These are phyloP conservation scores for Aspergillus sp. DNA, from an alignment of 2,329 filamentous ascomycete species.

Conservation along the genomic window DNA sequence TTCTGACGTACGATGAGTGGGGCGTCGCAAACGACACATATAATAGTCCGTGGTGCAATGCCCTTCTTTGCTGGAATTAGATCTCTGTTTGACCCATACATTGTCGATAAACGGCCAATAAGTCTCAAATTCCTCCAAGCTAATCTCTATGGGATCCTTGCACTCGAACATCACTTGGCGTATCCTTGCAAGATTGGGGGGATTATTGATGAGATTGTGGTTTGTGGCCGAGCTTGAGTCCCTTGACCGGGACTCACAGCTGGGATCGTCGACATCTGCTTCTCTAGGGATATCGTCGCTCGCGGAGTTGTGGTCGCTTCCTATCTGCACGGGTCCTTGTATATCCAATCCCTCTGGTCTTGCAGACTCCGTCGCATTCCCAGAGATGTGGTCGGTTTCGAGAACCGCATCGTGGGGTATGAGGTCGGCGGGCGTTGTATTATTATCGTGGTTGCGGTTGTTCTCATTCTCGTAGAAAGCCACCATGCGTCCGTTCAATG, in stretches of 20 bases:
- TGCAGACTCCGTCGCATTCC: neutral
- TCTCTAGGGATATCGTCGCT: neutral
- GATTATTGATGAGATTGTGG: slow-evolving; percentile 43
- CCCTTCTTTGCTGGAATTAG: slow-evolving; percentile 44
- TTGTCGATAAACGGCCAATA: slow-evolving; percentile 54
- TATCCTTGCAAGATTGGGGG: slow-evolving; percentile 46
- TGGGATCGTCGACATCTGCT: neutral
- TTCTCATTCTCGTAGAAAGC: slow-evolving; percentile 5
- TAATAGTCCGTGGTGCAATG: slow-evolving; percentile 50
- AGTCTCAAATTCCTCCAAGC: slow-evolving; percentile 47
- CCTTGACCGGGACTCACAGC: neutral
- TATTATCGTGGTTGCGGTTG: neutral
- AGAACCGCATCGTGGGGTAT: neutral
- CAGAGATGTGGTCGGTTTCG: neutral
- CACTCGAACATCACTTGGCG: slow-evolving; percentile 48
- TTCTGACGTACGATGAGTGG: slow-evolving; percentile 42
- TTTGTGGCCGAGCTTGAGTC: slow-evolving; percentile 10
- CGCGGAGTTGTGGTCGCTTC: neutral
- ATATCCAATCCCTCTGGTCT: neutral
- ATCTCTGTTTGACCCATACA: slow-evolving; percentile 52
- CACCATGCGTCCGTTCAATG: slow-evolving; percentile 16
- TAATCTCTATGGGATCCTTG: slow-evolving; percentile 50
- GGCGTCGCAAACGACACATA: slow-evolving; percentile 48
- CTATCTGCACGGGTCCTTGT: neutral
- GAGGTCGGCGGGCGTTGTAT: neutral